A percentile compares a stretch with the other conserved stretches of the same genome.
These are phyloP conservation scores for Phytophthora crassamura DNA, from an alignment of 352 stramenopile species.

Conservation along the genomic window DNA sequence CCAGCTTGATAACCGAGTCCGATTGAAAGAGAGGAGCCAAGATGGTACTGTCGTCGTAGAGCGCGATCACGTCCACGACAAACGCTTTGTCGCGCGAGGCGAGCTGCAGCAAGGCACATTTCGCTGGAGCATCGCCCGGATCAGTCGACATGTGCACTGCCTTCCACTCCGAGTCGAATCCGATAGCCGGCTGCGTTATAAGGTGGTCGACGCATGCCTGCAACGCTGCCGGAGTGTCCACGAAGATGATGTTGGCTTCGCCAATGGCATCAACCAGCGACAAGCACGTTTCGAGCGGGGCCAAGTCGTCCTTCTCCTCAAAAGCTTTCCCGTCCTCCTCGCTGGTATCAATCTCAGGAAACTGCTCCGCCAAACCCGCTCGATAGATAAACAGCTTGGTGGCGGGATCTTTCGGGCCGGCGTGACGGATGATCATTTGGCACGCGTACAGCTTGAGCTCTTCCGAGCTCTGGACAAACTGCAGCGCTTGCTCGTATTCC, in stretches of 20 bases:
- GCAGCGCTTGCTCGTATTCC: conserved; percentile 63
- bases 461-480: conserved; percentile 38
- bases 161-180: conserved; percentile 88
- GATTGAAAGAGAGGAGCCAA: conserved; percentile 54
- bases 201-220: conserved; percentile 51
- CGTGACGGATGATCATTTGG: conserved; percentile 57
- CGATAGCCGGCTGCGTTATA: conserved; percentile 49
- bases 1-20: conserved; percentile 67
- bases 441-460: conserved; percentile 60
- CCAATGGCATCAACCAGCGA: conserved; percentile 53
- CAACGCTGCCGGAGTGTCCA: conserved; percentile 53
- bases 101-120: conserved; percentile 73
- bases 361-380: conserved; percentile 43
- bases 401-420: conserved; percentile 42
- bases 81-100: conserved; percentile 64
- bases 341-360: conserved; percentile 56
- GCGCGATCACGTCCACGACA: conserved; percentile 69
- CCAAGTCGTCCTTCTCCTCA: conserved; percentile 50
- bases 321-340: conserved; percentile 30
- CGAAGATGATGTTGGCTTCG: conserved; percentile 61
- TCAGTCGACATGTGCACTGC: conserved; percentile 40
- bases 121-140: conserved; percentile 19
- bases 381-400: conserved; percentile 67
- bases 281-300: conserved; percentile 49
- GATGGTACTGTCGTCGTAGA: conserved; percentile 39